Evolutionary conservation across 1,284 basidiomycete genomes (phyloP).

Genomic region (Rhodotorula sp.): DNA sequence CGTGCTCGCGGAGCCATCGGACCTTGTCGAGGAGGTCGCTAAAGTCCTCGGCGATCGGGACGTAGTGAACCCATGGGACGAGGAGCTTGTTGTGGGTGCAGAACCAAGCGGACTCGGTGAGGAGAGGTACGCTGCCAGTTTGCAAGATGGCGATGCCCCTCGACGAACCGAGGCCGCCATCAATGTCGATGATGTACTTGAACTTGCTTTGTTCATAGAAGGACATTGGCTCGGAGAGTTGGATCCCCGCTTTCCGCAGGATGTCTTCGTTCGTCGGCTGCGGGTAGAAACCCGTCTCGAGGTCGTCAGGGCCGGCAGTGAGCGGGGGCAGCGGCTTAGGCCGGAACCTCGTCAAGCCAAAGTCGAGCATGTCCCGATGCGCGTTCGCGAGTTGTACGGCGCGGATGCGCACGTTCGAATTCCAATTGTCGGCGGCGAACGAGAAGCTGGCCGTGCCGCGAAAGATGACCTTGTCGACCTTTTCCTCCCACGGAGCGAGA

Average conservation of each 20-base stretch:
- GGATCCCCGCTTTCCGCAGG: neutral
- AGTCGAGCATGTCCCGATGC: neutral
- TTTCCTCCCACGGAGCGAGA: neutral
- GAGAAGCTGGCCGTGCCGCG: constrained; percentile 3
- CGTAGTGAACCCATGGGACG: constrained; percentile 5
- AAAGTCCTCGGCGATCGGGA: constrained; percentile 3
- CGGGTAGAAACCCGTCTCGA: neutral
- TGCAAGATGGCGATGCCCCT: neutral
- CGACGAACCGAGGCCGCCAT: constrained; percentile 9
- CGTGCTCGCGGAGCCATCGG: constrained; percentile 2
- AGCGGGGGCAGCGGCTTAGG: neutral
- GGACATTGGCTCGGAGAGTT: neutral
- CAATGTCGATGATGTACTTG: constrained; percentile 6
- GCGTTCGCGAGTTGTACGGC: neutral
- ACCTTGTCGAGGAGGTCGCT: constrained; percentile 5
- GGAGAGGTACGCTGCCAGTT: constrained; percentile 1
- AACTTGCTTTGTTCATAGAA: neutral
- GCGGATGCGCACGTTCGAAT: neutral
- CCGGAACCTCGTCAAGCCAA: neutral
- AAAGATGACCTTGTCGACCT: constrained; percentile 5
- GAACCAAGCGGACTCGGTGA: neutral
- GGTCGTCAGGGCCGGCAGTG: neutral
- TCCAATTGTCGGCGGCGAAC: constrained; percentile 7
- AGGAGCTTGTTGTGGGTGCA: neutral
- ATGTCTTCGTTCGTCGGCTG: neutral